Conservation (phyloP, 176 grass and related monocot genomes). For the Alopecurus myosuroides region DNA sequence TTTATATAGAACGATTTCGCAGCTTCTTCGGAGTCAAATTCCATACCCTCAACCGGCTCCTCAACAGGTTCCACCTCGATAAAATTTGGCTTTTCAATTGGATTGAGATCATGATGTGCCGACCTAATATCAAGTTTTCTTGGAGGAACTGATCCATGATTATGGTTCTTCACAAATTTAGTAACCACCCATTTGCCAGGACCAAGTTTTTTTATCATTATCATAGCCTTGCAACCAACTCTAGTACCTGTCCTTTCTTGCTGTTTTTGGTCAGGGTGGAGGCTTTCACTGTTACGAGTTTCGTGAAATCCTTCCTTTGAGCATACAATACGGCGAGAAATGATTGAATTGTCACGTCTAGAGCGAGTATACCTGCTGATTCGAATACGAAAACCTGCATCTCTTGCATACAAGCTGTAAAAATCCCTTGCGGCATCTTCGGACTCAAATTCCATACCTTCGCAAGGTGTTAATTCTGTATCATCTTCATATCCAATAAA, state of each 20-base stretch:
- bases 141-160: conserved; percentile 58
- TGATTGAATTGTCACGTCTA: conserved; percentile 64
- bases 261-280: conserved; percentile 37
- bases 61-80: conserved; percentile 12
- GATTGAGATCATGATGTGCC: conserved; percentile 16
- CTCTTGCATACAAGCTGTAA: conserved; percentile 50
- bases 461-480: conserved; percentile 46
- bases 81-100: conserved; percentile 23
- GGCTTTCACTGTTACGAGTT: conserved; percentile 36
- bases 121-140: conserved; percentile 39
- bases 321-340: conserved; percentile 68
- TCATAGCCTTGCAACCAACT: conserved; percentile 78
- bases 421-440: conserved; percentile 66
- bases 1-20: conserved; percentile 83
- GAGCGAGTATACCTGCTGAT: conserved; percentile 63
- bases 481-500: conserved; percentile 39
- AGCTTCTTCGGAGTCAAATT: conserved; percentile 87
- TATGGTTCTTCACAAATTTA: conserved; percentile 58
- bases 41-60: conserved; percentile 78
- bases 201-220: conserved; percentile 50
- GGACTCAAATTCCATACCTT: conserved; percentile 66
- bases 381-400: conserved; percentile 47
- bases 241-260: conserved; percentile 43
- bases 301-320: conserved; percentile 72
- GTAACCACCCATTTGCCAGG: conserved; percentile 57